These are phyloP conservation scores for Heracleum sosnowskyi DNA, from an alignment of 129 eudicot genomes.

Conservation along the genomic window DNA sequence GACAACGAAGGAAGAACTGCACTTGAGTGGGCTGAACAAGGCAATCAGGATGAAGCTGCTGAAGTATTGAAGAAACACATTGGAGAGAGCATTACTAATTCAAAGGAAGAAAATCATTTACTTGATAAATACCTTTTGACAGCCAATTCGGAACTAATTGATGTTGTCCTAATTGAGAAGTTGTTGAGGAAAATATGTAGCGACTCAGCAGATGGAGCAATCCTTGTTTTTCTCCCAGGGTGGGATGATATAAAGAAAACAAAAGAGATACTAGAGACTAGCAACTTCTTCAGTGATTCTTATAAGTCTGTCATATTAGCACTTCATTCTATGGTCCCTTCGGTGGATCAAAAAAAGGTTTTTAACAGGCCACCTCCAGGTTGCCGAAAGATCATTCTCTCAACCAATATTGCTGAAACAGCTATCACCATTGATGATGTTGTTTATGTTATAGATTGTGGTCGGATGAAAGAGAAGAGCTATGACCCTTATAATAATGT, in stretches of 20 bases:
- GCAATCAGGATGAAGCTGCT: slow-evolving; percentile 52
- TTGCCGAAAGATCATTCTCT: slow-evolving; percentile 82
- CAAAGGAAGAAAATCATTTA: slow-evolving; percentile 48
- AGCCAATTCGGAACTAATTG: slow-evolving; percentile 60
- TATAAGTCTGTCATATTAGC: slow-evolving; percentile 57
- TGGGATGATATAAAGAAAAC: slow-evolving; percentile 95
- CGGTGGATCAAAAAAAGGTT: slow-evolving; percentile 78
- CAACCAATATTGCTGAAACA: slow-evolving; percentile 96
- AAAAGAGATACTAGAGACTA: slow-evolving; percentile 48
- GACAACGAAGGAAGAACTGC: slow-evolving; percentile 68
- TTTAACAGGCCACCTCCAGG: slow-evolving; percentile 68
- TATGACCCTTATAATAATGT: slow-evolving; percentile 93
- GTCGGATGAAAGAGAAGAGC: slow-evolving; percentile 89
- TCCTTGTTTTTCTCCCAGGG: slow-evolving; percentile 89
- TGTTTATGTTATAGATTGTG: slow-evolving; percentile 90
- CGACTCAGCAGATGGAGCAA: slow-evolving; percentile 72
- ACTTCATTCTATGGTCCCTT: slow-evolving; percentile 87
- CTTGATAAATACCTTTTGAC: slow-evolving; percentile 60
- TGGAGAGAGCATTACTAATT: slow-evolving; percentile 25
- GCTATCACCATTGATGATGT: slow-evolving; percentile 96
- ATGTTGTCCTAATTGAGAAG: slow-evolving; percentile 70
- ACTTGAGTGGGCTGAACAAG: slow-evolving; percentile 72
- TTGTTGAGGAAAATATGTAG: slow-evolving; percentile 66
- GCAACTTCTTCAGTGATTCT: slow-evolving; percentile 47
- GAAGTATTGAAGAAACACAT: slow-evolving; percentile 50